These are phyloP conservation scores for Solanum clarkiae DNA, from an alignment of 257 asterid species.

Conservation along the genomic window DNA sequence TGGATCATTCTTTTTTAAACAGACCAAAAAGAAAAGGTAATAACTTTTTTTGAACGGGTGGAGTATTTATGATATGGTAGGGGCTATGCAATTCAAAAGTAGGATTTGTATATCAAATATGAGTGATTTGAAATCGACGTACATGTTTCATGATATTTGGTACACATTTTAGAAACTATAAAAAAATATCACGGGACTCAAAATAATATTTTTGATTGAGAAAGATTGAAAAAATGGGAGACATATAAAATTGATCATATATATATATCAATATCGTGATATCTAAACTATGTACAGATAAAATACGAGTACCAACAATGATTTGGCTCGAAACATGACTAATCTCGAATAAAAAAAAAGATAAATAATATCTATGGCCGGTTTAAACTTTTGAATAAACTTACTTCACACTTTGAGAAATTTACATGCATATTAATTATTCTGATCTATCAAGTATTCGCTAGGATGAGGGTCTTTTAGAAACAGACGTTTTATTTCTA, in stretches of 20 bases:
- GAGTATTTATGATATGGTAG: background rate
- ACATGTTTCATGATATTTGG: background rate
- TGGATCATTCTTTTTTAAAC: no score
- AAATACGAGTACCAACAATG: background rate
- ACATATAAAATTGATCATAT: background rate
- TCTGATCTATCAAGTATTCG: background rate
- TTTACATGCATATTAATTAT: background rate
- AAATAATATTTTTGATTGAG: background rate
- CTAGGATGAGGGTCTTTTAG: fast-evolving
- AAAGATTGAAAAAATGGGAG: background rate
- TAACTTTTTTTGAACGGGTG: no score
- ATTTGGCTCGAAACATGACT: no score
- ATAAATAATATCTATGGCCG: background rate
- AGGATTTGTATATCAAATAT: background rate
- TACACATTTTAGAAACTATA: background rate
- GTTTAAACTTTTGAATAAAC: background rate
- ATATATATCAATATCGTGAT: no score
- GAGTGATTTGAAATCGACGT: background rate
- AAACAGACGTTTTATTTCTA: no score
- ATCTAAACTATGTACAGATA: no score
- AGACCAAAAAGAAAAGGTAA: no score
- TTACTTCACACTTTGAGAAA: background rate
- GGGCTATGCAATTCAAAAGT: background rate
- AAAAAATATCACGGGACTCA: no score
- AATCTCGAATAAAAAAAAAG: background rate